These are phyloP conservation scores for Trichopus zeylanicus DNA, from an alignment of 116 monocot genomes.

Conservation along the genomic window DNA sequence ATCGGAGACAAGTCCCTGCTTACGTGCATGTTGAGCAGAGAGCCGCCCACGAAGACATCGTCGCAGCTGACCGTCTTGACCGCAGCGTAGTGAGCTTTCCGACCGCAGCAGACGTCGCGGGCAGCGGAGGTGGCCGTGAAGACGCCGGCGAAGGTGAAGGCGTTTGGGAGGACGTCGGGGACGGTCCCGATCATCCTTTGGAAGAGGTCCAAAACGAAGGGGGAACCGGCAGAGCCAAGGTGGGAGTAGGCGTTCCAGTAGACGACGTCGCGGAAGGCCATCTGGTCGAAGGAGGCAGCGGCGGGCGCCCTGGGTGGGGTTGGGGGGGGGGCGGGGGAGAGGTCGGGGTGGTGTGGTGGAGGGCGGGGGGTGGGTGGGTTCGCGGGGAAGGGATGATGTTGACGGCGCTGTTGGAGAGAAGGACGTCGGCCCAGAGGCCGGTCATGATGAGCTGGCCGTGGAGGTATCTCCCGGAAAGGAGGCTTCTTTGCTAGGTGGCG, in stretches of 20 bases:
- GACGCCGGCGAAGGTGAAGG: conserved; percentile 58
- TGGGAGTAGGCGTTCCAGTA: conserved; percentile 65
- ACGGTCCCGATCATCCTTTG: conserved; percentile 34
- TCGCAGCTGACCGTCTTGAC: conserved; percentile 27
- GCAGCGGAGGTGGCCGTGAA: conserved; percentile 32
- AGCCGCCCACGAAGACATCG: conserved; percentile 46
- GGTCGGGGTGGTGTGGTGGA: no score
- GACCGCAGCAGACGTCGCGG: conserved; percentile 2
- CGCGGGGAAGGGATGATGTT: no score
- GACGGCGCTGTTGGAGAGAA: conserved; percentile 50
- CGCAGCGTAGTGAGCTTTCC: conserved; percentile 45
- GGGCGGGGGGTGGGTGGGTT: no score
- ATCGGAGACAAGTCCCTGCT: conserved; percentile 27
- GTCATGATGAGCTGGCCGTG: conserved; percentile 45
- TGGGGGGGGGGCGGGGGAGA: no score
- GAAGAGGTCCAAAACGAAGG: conserved; percentile 25
- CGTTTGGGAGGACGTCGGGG: conserved; percentile 22
- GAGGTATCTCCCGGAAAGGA: conserved; percentile 19
- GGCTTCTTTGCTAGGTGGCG: conserved; percentile 20
- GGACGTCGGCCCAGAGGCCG: conserved; percentile 30
- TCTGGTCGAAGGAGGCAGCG: conserved; percentile 31
- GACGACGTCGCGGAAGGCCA: conserved; percentile 34
- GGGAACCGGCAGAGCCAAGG: conserved; percentile 11
- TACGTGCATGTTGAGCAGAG: conserved; percentile 56
- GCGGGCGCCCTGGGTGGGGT: no score